These are phyloP conservation scores for Zygotorulaspora danielsina DNA, from an alignment of 805 yeast species.

Conservation along the genomic window DNA sequence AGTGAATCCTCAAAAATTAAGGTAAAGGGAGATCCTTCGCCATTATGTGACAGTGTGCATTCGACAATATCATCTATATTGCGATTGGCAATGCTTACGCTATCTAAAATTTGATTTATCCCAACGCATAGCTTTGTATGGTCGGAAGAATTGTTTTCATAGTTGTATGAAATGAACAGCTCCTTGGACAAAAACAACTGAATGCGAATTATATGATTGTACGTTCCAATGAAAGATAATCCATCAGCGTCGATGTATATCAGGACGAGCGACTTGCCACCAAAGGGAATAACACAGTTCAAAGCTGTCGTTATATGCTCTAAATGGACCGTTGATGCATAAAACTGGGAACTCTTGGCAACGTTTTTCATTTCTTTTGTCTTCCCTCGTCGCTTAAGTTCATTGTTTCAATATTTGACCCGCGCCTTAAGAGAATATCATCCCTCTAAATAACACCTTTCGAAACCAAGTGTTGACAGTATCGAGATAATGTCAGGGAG, in stretches of 20 bases:
- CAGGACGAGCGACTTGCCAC: slow-evolving; percentile 37
- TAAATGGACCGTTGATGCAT: slow-evolving; percentile 46
- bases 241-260: slow-evolving; percentile 49
- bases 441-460: no score
- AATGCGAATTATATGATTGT: slow-evolving; percentile 39
- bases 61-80: slow-evolving; percentile 37
- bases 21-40: slow-evolving; percentile 50
- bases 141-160: slow-evolving; percentile 19
- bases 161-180: slow-evolving; percentile 30
- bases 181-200: slow-evolving; percentile 36
- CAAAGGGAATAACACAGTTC: slow-evolving; percentile 40
- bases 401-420: no score
- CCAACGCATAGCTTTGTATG: slow-evolving; percentile 41
- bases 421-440: no score
- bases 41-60: slow-evolving; percentile 48
- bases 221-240: slow-evolving; percentile 46
- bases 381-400: no score
- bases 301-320: slow-evolving; percentile 46
- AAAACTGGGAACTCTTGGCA: slow-evolving; percentile 25
- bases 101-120: slow-evolving; percentile 46
- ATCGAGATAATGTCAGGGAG: no score
- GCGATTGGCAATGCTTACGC: slow-evolving; percentile 43
- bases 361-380: neutral
- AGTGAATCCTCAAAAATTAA: slow-evolving; percentile 51
- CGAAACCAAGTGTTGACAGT: no score